Evolutionary conservation across 2,329 filamentous ascomycete species (phyloP), one percentile per base, ranked within the genome.

Genomic region (Colletotrichum sp.): DNA sequence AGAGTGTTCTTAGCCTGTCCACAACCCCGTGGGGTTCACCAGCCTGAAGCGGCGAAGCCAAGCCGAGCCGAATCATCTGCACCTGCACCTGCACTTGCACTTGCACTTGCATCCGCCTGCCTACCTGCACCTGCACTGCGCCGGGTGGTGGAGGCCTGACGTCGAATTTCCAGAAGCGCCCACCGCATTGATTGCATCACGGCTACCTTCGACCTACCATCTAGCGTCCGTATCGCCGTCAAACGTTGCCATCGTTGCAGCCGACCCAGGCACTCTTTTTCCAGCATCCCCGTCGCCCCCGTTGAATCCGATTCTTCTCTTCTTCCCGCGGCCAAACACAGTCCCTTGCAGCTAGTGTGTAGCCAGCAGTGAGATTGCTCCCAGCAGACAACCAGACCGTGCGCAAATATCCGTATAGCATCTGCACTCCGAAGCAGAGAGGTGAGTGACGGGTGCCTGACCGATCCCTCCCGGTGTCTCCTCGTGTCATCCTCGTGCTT

Each of bases 11-110:
- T 49, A 32, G 67, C 67, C 34, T 44, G 24, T 63, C 39, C 59
- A 64, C 64, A 34, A 76, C 73, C 73, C 70, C 70, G 73, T 76
- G 73, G 73, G 73, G 73, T 76, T 72, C 57, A 24, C 52, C 44
- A 68, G 55, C 69, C 72, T 68, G 72, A 39, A 63, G 49, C 55
- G 62, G 69, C 52, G 62, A 52, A 52, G 44, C 44, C 44, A 52
- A 57, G 62, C 69, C 62, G 67, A 72, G 69, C 62, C 32, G 30
- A 60, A 62, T 69, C 55, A 62, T 49, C 55, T 69, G 55, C 65
- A 59, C 18, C 62, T 49, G 64, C 66, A 52, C 64, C 39, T 52
- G 63, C 30, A 32, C 30, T 8, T 30, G 63, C 30, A 30, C 30
- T 30, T 30, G 63, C 65, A 57, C 44, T 28, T 34, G 65, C 65